Base-by-base conservation (phyloP, 805 yeast genomes). In the Yarrowia osloensis region DNA sequence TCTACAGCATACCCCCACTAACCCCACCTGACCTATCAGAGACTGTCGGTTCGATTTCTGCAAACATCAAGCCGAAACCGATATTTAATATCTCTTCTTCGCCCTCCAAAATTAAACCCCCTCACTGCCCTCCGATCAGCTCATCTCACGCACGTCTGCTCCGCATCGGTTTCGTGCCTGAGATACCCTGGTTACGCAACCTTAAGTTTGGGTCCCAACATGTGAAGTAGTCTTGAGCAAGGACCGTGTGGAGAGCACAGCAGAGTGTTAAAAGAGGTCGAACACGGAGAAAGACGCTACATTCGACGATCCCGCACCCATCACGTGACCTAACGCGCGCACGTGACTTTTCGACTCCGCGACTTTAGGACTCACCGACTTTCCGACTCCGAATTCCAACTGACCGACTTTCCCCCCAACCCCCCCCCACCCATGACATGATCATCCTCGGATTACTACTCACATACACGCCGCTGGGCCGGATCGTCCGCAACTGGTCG, bases 391-490 rank as follows among this genome's bases (percentile, higher is more conserved):
- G 9, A 8, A 28, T 11, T 33, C 37, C 37, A 33, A n/a, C n/a
- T n/a, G n/a, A n/a, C n/a, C n/a, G n/a, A n/a, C n/a, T n/a, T n/a
- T n/a, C 37, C 37, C 4, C 17, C 37, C 37, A 2, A 4, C 17
- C 15, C n/a, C 40, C 19, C 19, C 8, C 40, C 31, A 8, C 62
- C 29, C 61, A 31, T 31, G 57, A 12, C 57, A 54, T 57, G 63
- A 57, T 57, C n/a, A 39, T 57, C 49, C 49, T 57, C 7, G 63
- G 63, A 26, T 24, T 57, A 21, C 28, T 57, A 13, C 47, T 57
- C 24, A 57, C 47, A 39, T 57, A 57, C 37, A 57, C 63, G 31
- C 63, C 63, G 6, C 35, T 57, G 37, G 63, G 63, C 26, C 47
- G 49, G 19, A 44, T 57, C 13, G 28, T 39, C 28, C 28, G 21